phyloP scores from a whole-genome alignment of 352 stramenopile species.

The Phytophthora pinifolia region DNA sequence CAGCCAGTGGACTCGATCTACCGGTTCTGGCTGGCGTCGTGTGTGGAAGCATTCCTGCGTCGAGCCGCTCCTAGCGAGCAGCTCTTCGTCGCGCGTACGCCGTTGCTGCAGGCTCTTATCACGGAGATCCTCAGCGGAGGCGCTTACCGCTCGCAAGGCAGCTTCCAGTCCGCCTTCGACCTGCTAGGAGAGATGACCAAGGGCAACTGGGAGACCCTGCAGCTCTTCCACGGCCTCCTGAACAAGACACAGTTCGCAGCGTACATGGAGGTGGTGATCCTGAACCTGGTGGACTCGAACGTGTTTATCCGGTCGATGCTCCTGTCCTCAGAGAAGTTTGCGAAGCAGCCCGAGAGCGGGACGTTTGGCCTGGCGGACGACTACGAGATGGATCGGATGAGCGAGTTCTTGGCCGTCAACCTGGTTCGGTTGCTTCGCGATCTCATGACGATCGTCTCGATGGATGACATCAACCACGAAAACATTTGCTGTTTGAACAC shows the following conservation, averaged over 20 bases:
- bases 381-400: conserved; percentile 78
- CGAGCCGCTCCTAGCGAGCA: conserved; percentile 85
- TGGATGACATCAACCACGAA: conserved; percentile 96
- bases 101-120: conserved; percentile 87
- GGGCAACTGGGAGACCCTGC: conserved; percentile 90
- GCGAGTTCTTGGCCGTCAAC: conserved; percentile 89
- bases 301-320: conserved; percentile 96
- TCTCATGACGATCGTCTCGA: conserved; percentile 94
- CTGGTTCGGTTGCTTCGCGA: conserved; percentile 90
- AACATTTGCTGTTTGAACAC: conserved; percentile 99
- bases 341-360: conserved; percentile 33
- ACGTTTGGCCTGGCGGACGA: conserved; percentile 51
- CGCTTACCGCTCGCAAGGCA: conserved; percentile 86
- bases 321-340: conserved; percentile 76
- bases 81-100: conserved; percentile 89
- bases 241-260: conserved; percentile 87
- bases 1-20: conserved; percentile 95
- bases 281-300: conserved; percentile 96
- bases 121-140: conserved; percentile 85
- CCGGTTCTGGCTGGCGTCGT: conserved; percentile 96
- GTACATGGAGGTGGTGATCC: conserved; percentile 93
- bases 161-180: conserved; percentile 96
- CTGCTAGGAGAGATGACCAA: conserved; percentile 96
- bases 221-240: conserved; percentile 87
- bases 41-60: conserved; percentile 94